Conservation (phyloP, 768 basidiomycete genomes). For the Amanita jacksonii region DNA sequence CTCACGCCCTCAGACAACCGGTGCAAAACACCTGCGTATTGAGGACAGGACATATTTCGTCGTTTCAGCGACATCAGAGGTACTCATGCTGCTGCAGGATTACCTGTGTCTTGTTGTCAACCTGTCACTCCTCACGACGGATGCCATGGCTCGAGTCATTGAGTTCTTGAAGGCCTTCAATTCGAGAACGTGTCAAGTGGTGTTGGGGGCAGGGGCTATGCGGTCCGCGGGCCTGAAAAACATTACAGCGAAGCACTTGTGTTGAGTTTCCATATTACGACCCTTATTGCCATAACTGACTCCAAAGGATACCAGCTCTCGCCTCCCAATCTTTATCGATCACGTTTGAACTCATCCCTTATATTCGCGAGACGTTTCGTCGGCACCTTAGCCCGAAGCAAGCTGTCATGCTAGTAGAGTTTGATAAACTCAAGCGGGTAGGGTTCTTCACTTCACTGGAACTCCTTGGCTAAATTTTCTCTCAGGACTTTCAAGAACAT, state of each 20-base stretch:
- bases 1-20: conserved; percentile 5
- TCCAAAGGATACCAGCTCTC: conserved; percentile 45
- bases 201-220: conserved; percentile 98
- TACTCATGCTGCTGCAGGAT: conserved; percentile 63
- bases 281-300: conserved; percentile 3
- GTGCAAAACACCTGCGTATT: conserved; percentile 57
- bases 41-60: conserved; percentile 82
- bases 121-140: conserved; percentile 80
- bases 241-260: conserved; percentile 98
- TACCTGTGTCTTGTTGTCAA: conserved; percentile 87
- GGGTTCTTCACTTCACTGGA: conserved; percentile 20
- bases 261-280: conserved; percentile 28
- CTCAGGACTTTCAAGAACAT: conserved; percentile 94
- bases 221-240: conserved; percentile 94
- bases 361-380: conserved; percentile 90
- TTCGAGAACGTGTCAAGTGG: conserved; percentile 95
- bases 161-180: conserved; percentile 98
- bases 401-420: conserved; percentile 94
- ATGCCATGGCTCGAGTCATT: conserved; percentile 89
- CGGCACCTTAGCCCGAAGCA: conserved; percentile 91
- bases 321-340: conserved; percentile 95
- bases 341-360: conserved; percentile 89
- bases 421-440: conserved; percentile 95
- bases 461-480: conserved; percentile 4
- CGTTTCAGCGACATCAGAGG: conserved; percentile 77